phyloP scores from a whole-genome alignment of 768 basidiomycete species.

The Amanita pseudoporphyria region DNA sequence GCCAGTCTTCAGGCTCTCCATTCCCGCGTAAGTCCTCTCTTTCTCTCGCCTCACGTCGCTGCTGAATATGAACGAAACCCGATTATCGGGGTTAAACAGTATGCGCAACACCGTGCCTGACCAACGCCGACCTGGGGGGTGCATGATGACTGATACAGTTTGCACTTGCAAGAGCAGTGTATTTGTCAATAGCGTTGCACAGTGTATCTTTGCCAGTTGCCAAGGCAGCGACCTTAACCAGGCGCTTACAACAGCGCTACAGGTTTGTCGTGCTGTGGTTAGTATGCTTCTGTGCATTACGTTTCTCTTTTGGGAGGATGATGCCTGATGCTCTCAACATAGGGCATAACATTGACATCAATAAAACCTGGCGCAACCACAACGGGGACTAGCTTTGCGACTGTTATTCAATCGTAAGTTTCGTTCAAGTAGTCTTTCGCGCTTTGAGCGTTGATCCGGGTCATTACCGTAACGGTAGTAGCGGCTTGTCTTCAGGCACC shows the following conservation, averaged over 20 bases:
- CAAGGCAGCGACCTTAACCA: slow-evolving; percentile 28
- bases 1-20: slow-evolving; percentile 25
- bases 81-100: slow-evolving; percentile 21
- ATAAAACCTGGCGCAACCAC: slow-evolving; percentile 12
- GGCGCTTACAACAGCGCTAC: slow-evolving; percentile 33
- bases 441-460: not conserved
- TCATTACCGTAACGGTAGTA: too few species aligned
- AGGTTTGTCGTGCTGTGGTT: slow-evolving; percentile 42
- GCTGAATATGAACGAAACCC: too few species aligned
- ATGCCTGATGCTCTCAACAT: too few species aligned
- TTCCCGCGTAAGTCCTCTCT: slow-evolving; percentile 24
- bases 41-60: not conserved
- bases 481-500: not conserved
- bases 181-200: slow-evolving; percentile 36
- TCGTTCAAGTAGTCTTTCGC: not conserved
- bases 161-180: slow-evolving; percentile 48
- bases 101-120: slow-evolving; percentile 43
- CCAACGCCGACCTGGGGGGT: slow-evolving; percentile 33
- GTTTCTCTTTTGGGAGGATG: not conserved
- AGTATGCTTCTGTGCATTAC: slow-evolving; percentile 10
- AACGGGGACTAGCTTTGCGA: not conserved
- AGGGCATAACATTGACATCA: slow-evolving; percentile 48
- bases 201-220: slow-evolving; percentile 43
- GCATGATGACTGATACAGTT: slow-evolving; percentile 35
- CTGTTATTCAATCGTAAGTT: not conserved